Evolutionary conservation across 2,329 filamentous ascomycete genomes (phyloP).

Genomic region (Juglanconis sp.): DNA sequence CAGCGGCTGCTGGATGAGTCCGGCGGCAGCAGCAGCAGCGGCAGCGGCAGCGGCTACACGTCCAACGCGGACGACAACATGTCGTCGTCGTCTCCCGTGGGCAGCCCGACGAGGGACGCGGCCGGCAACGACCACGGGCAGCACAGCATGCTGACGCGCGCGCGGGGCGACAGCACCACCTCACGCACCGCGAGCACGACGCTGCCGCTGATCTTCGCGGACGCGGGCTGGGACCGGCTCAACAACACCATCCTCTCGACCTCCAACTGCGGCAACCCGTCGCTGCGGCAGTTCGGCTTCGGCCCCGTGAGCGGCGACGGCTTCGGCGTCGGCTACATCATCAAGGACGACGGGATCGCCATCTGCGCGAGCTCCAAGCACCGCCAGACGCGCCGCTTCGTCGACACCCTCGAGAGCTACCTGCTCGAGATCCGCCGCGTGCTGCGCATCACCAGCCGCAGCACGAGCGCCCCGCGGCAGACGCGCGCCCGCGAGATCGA

Average conservation of each 20-base stretch:
- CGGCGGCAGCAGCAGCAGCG: constrained; percentile 43
- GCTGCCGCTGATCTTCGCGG: constrained; percentile 79
- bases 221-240: constrained; percentile 88
- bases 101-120: constrained; percentile 54
- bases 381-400: constrained; percentile 83
- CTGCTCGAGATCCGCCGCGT: constrained; percentile 86
- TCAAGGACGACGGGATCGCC: constrained; percentile 87
- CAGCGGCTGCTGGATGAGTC: constrained; percentile 77
- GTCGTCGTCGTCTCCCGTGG: constrained; percentile 38
- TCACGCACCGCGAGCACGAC: constrained; percentile 39
- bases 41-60: constrained; percentile 58
- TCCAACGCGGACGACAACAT: constrained; percentile 54
- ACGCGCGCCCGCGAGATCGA: constrained; percentile 56
- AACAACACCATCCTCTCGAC: constrained; percentile 94
- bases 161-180: constrained; percentile 53
- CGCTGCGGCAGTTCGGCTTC: constrained; percentile 92
- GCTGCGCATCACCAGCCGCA: constrained; percentile 62
- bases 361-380: constrained; percentile 95
- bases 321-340: constrained; percentile 98
- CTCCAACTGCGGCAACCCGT: constrained; percentile 98
- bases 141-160: constrained; percentile 34
- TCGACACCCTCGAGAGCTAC: constrained; percentile 87
- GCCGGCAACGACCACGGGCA: constrained; percentile 27
- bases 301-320: constrained; percentile 91
- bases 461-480: constrained; percentile 38